Evolutionary conservation across 1,284 basidiomycete genomes (phyloP), one percentile per base, ranked within the genome.

Genomic region (Ceratobasidium sp.): DNA sequence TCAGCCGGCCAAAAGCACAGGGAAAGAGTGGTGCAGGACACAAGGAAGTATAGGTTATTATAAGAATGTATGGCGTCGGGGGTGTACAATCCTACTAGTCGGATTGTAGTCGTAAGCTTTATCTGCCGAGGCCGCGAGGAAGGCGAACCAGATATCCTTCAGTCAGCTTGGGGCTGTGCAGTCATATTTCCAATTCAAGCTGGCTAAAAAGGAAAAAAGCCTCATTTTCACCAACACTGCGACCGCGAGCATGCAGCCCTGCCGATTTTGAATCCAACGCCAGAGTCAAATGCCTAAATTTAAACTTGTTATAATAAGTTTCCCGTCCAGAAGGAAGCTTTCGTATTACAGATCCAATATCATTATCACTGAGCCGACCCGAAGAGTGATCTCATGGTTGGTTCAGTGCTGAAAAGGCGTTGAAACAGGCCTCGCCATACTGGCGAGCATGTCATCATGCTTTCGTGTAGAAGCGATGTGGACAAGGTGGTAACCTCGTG

Each of bases 141-240:
- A 58, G 16, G 16, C 34, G 56, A n/a, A n/a, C n/a, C n/a, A n/a
- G 56, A n/a, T 58, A 56, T 2, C 56, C 37, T 39, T 3, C 29
- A 58, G 19, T 7, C 56, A 34, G 14, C 39, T 41, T 43, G 41
- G 16, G 41, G 41, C 41, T 43, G 41, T 37, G 56, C 56, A 16
- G 6, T n/a, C 22, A 6, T 27, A 58, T 58, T 56, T 29, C 29
- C 31, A 58, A 58, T 58, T 2, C 11, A 58, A 37, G 31, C 31
- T 9, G 2, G 14, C 56, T 34, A 58, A 58, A 58, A 58, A 58
- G 56, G 56, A 39, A 58, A 58, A 58, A 16, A 3, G 56, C 56
- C 56, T 58, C 56, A 58, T 58, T 58, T 58, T 58, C 37, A 14
- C 56, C 34, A 58, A 58, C 53, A 31, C 56, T 37, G 34, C 56